Conservation (phyloP, 2,329 filamentous ascomycete species). For the Ascochyta fabae region DNA sequence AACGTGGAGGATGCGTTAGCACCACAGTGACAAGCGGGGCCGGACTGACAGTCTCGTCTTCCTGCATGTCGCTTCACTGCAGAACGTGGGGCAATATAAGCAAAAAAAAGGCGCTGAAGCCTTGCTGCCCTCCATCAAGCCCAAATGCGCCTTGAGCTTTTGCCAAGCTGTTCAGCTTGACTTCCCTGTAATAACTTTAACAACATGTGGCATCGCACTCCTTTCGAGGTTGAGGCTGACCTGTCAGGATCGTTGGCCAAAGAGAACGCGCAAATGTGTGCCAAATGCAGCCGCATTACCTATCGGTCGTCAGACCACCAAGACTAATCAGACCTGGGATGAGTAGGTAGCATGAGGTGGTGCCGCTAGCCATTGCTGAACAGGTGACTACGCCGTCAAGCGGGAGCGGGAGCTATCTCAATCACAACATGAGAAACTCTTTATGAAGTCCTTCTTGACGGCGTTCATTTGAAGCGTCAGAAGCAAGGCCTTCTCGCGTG, state of each 20-base stretch:
- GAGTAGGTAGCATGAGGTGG: constrained; percentile 17
- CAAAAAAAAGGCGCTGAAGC: not conserved
- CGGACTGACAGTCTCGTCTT: constrained; percentile 18
- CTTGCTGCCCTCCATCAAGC: not conserved
- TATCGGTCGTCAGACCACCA: constrained; percentile 10
- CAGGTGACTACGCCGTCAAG: constrained; percentile 33
- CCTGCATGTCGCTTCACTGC: constrained; percentile 19
- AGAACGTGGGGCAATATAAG: constrained; percentile 3
- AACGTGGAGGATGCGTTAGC: constrained; percentile 29
- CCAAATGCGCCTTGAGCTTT: not conserved
- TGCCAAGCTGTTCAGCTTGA: not conserved
- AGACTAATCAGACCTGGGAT: constrained; percentile 42
- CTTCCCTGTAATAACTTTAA: not conserved
- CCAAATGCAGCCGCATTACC: not conserved
- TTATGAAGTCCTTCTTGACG: not conserved
- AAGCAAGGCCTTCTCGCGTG: not conserved
- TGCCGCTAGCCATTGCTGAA: constrained; percentile 30
- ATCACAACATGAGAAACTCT: constrained; percentile 26
- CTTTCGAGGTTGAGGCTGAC: not conserved
- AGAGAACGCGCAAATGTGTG: not conserved
- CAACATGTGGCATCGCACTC: not conserved
- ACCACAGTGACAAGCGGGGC: constrained; percentile 23
- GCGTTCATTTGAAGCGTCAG: not conserved
- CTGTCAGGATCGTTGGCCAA: not conserved
- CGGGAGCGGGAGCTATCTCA: constrained; percentile 40